Evolutionary conservation across 2,329 filamentous ascomycete genomes (phyloP).

Genomic region (Pestalotiopsis sp.): DNA sequence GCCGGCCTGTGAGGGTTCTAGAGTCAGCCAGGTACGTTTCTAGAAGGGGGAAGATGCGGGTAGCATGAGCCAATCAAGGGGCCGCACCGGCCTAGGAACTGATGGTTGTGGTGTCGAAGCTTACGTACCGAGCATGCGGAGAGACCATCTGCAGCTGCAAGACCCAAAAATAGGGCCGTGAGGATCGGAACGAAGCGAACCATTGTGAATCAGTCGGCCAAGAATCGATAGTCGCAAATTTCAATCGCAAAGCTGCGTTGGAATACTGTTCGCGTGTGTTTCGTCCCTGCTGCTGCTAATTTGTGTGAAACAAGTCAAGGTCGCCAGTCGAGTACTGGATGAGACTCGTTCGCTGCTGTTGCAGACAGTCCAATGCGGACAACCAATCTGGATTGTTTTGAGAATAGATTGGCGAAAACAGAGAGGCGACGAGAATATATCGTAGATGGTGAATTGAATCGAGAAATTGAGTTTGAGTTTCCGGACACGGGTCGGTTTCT

Average conservation of each 20-base stretch:
- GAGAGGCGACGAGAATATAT: neutral
- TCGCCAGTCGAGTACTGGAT: neutral
- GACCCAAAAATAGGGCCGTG: slow-evolving; percentile 11
- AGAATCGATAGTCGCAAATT: slow-evolving; percentile 6
- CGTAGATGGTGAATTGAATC: neutral
- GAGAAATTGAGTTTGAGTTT: neutral
- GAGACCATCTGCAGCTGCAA: slow-evolving; percentile 8
- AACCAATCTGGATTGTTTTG: neutral
- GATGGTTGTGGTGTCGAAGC: neutral
- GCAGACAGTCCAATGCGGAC: neutral
- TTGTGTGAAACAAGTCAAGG: neutral
- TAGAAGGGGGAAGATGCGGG: slow-evolving; percentile 3
- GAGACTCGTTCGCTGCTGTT: neutral
- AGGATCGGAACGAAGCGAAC: slow-evolving; percentile 1
- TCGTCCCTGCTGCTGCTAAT: neutral
- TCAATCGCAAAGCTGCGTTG: neutral
- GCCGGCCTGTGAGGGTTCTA: slow-evolving; percentile 12
- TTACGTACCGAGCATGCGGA: slow-evolving; percentile 12
- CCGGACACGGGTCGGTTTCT: slow-evolving; percentile 1
- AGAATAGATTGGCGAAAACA: neutral
- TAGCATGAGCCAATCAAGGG: neutral
- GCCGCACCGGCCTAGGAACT: neutral
- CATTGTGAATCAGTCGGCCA: neutral
- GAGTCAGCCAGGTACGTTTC: slow-evolving; percentile 1
- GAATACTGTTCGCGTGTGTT: neutral